Percentiles rank a stretch among this genome's conserved stretches.
Evolutionary conservation across 208 protist species (phyloP).

Genomic region (Acanthamoeba healyi): DNA sequence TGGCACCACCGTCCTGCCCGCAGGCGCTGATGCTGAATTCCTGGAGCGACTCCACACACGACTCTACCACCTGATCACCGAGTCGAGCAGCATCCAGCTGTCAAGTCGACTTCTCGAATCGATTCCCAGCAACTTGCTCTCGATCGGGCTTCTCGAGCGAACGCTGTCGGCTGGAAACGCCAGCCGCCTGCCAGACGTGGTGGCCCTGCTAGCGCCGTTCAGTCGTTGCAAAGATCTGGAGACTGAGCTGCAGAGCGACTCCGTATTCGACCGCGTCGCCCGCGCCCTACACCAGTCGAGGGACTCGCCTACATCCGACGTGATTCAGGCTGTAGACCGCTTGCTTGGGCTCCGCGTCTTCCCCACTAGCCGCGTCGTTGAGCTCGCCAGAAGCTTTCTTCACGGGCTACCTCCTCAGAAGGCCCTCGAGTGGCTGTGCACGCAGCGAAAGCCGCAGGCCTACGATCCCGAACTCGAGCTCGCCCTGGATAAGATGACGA

Average conservation of each 20-base stretch:
- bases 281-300: neutral
- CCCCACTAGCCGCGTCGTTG: neutral
- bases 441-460: neutral
- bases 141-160: neutral
- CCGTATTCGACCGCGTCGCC: neutral
- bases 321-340: neutral
- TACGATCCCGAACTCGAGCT: neutral
- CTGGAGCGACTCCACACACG: neutral
- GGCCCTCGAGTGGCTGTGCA: constrained; percentile 17
- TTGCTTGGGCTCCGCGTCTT: constrained; percentile 3
- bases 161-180: neutral
- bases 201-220: neutral
- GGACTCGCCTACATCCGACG: neutral
- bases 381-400: constrained; percentile 41
- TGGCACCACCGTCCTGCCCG: neutral
- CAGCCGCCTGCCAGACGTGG: neutral
- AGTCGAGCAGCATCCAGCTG: neutral
- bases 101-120: neutral
- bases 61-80: neutral
- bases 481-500: neutral
- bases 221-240: neutral
- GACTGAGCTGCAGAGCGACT: neutral
- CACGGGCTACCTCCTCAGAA: neutral
- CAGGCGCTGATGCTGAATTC: neutral
- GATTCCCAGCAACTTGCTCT: constrained; percentile 7